Evolutionary conservation across 2,329 filamentous ascomycete genomes (phyloP), one percentile per base, ranked within the genome.

Genomic region (Penicillium concentricum): DNA sequence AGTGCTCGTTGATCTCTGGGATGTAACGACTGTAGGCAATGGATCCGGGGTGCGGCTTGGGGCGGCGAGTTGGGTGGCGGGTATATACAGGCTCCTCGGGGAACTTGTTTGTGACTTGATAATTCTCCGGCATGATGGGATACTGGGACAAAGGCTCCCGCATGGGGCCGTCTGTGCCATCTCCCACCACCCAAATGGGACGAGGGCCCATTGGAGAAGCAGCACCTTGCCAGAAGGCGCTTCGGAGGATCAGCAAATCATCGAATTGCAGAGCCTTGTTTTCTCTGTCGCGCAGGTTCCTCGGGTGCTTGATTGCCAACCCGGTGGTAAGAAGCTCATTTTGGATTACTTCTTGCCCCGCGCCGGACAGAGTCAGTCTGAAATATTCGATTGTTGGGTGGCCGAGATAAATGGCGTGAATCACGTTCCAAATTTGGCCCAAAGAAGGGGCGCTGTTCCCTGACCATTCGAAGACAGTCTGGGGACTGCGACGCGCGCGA

Each of bases 11-110:
- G 39, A 92, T 79, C 67, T 92, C 86, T 8, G 89, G 88, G 59
- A 92, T 87, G 78, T 87, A 92, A 55, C 90, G 85, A 69, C 88
- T 91, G 78, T 93, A 93, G 63, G 90, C 82, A 58, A 88, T 81
- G 1, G 86, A 83, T 4, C 88, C 88, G 0, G 87, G 87, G 2
- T 79, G 76, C 5, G 90, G 89, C 76, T 93, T 92, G 34, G 85
- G 81, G 1, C 86, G 85, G 9, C 90, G 86, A 8, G 87, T 79
- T 4, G 89, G 89, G 73, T 92, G 89, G 73, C 84, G 86, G 12
- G 84, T 79, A 70, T 88, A 84, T 12, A 83, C 75, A 5, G 76
- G 77, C 54, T 79, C 69, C 5, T 76, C 70, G 13, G 79, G 78
- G 56, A 81, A 72, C 13, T 79, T 75, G 34, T 78, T 82, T 4